Percentiles rank a stretch among this genome's conserved stretches.
These are phyloP conservation scores for Aspergillus sp. DNA, from an alignment of 2,329 filamentous ascomycete species.

Conservation along the genomic window DNA sequence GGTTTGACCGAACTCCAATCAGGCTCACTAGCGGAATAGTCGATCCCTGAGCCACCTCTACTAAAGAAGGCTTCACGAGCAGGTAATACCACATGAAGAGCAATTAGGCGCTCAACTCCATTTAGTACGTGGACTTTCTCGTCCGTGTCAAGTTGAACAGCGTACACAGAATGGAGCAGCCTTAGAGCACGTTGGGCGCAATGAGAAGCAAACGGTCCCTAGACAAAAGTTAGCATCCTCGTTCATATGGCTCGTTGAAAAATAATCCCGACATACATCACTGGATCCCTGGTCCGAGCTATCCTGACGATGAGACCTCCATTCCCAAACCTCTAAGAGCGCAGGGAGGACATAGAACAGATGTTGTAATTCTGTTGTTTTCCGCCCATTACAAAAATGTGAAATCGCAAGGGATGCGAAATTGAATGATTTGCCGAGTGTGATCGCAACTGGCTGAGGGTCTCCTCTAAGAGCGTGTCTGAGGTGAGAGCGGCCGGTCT, in stretches of 20 bases:
- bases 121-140: constrained; percentile 32
- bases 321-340: constrained; percentile 38
- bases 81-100: constrained; percentile 43
- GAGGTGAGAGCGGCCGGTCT: constrained; percentile 39
- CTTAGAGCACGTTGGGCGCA: constrained; percentile 37
- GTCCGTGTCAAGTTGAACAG: constrained; percentile 29
- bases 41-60: constrained; percentile 32
- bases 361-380: constrained; percentile 34
- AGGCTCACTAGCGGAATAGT: constrained; percentile 34
- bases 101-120: constrained; percentile 38
- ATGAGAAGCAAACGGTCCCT: constrained; percentile 32
- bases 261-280: constrained; percentile 28
- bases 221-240: constrained; percentile 11
- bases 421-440: constrained; percentile 37
- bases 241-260: neutral
- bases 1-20: constrained; percentile 36
- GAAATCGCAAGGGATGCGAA: constrained; percentile 31
- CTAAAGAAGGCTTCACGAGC: constrained; percentile 39
- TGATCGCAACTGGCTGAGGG: constrained; percentile 32
- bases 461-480: constrained; percentile 40
- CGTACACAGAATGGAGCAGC: constrained; percentile 30
- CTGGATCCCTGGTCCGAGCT: constrained; percentile 33
- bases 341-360: constrained; percentile 35
- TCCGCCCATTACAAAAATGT: constrained; percentile 29
- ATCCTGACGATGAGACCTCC: constrained; percentile 35